phyloP scores from a whole-genome alignment of 1,284 basidiomycete species.

The Trametes polyzona region DNA sequence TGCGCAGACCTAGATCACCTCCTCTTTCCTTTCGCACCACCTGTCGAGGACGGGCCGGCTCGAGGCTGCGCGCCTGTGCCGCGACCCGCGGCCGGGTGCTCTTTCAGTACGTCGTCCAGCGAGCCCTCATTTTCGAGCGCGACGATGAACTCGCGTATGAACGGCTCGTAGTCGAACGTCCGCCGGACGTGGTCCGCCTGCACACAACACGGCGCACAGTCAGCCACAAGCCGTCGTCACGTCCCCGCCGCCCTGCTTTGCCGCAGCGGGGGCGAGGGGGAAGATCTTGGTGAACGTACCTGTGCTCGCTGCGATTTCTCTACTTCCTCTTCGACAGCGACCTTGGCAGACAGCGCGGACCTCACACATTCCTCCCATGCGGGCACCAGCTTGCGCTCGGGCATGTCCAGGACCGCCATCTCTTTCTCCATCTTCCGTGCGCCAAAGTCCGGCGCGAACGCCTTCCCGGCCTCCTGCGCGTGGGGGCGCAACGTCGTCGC shows the following conservation, averaged over 20 bases:
- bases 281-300: slow-evolving; percentile 41
- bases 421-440: slow-evolving; percentile 47
- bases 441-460: slow-evolving; percentile 51
- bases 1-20: not conserved
- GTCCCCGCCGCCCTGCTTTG: not conserved
- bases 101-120: slow-evolving; percentile 36
- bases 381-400: slow-evolving; percentile 37
- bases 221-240: not conserved
- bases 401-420: slow-evolving; percentile 49
- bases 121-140: slow-evolving; percentile 51
- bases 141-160: slow-evolving; percentile 51
- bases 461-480: slow-evolving; percentile 24
- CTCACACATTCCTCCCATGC: slow-evolving; percentile 54
- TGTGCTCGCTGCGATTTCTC: slow-evolving; percentile 46
- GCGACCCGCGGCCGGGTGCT: not conserved
- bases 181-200: slow-evolving; percentile 60
- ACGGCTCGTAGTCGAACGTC: slow-evolving; percentile 66
- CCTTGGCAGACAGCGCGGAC: slow-evolving; percentile 45
- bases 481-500: slow-evolving; percentile 35
- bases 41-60: not conserved
- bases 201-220: not conserved
- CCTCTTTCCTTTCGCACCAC: not conserved
- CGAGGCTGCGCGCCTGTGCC: not conserved
- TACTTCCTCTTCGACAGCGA: slow-evolving; percentile 56
- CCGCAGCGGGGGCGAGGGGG: not conserved